Evolutionary conservation across 352 stramenopile genomes (phyloP), one percentile per base, ranked within the genome.

Genomic region (Globisporangium abappressorium): DNA sequence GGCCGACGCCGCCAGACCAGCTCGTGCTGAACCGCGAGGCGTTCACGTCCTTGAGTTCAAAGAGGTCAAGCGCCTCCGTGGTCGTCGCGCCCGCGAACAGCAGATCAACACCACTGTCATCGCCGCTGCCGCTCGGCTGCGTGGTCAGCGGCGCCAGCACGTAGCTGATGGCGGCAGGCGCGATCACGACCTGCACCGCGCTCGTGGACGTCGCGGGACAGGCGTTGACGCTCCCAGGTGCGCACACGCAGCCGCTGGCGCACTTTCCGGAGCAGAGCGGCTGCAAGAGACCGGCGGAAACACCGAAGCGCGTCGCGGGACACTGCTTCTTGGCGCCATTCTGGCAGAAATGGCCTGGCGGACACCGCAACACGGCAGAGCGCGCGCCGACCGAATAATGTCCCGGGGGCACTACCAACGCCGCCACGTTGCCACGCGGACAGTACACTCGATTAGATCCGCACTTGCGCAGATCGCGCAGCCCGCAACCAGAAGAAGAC

Each of bases 291-390:
- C 79, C 82, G 8, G 59, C 61, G 58, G 78, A 55, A 2, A 76
- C 65, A 3, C 82, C 79, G 38, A 79, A 88, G 30, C 79, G 67
- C 26, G 78, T 87, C 2, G 82, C 68, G 8, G 82, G 78, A 46
- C 82, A 90, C 51, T 59, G 64, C 64, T 77, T 75, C 6, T 63
- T 64, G 5, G 60, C 67, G 8, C 82, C 82, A 46, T 69, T 74
- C 24, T 78, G 74, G 54, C 82, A 90, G 55, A 85, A 90, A 47
- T 71, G 76, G 26, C 81, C 81, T 53, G 71, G 70, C n/a, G 81
- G 76, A 60, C 79, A 90, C 14, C 66, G 61, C 28, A 85, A 62
- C 30, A 84, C 71, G 8, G 66, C 53, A 1, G 69, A 78, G 34
- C 84, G 81, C 5, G 79, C 79, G 1, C 78, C 76, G 4, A 84